Evolutionary conservation across 2,329 filamentous ascomycete species (phyloP), one percentile per base, ranked within the genome.

Genomic region (Septoria petroselini): DNA sequence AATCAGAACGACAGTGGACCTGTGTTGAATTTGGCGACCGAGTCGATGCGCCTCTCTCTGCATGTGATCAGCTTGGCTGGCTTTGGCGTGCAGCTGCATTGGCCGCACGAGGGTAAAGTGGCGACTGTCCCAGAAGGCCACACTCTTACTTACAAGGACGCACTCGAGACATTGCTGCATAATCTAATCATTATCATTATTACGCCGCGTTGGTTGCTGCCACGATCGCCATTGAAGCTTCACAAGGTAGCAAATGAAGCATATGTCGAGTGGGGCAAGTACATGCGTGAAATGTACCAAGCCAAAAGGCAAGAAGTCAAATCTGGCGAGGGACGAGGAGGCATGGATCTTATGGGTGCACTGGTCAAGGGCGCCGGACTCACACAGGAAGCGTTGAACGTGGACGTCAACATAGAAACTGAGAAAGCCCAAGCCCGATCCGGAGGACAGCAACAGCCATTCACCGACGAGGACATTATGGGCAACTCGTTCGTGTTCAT

Each of bases 281-380:
- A 89, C 67, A 83, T 88, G 79, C 72, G 79, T 38, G 83, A 88
- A 61, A 76, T 89, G 35, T 76, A 87, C 50, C 71, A 79, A 23
- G 75, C 79, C 57, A 88, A 87, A 68, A 75, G 73, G 45, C 57
- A 62, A n/a, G 72, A 78, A 48, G 65, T 76, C 17, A 58, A 65
- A 27, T 57, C 61, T 15, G 70, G 71, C 7, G 60, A 65, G 33
- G 61, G 63, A 15, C 65, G 38, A 29, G 52, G 50, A 69, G 73
- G 74, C 19, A 74, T 81, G 70, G 80, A 83, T 60, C 70, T 84
- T 3, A 78, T 84, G 68, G 69, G 74, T 5, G 71, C 75, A 3
- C 61, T 80, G n/a, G 72, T 79, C 29, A 72, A 71, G 58, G 74
- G 73, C 27, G 69, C 75, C 29, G 72, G 66, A 29, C 62, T 68